These are phyloP conservation scores for Russula sp. DNA, from an alignment of 768 basidiomycete species.

Conservation along the genomic window DNA sequence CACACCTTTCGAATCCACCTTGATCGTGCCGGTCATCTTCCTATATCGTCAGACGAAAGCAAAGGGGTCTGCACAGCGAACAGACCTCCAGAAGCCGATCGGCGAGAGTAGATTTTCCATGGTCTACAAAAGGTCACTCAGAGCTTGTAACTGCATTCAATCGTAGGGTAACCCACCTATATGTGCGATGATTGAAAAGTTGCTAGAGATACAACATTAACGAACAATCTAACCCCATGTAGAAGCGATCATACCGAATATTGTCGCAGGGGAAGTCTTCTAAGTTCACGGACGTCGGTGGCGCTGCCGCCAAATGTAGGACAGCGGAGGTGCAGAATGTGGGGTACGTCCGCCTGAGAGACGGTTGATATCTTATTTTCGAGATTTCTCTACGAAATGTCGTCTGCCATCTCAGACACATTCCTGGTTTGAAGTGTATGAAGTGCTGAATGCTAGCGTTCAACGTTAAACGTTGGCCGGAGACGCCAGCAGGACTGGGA, in stretches of 20 bases:
- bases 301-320: neutral
- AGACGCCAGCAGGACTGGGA: too few species aligned
- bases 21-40: conserved; percentile 84
- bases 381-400: conserved; percentile 26
- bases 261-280: conserved; percentile 59
- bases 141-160: neutral
- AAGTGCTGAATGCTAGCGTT: neutral
- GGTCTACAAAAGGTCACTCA: conserved; percentile 42
- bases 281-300: conserved; percentile 34
- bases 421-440: conserved; percentile 11
- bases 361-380: conserved; percentile 1
- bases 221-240: neutral
- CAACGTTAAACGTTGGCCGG: neutral
- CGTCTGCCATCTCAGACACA: conserved; percentile 30
- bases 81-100: conserved; percentile 77
- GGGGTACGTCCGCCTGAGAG: neutral
- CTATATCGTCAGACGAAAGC: conserved; percentile 21
- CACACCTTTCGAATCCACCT: conserved; percentile 50
- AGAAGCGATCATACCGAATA: conserved; percentile 45
- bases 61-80: conserved; percentile 8
- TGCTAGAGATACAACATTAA: conserved; percentile 36
- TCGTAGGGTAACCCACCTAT: conserved; percentile 50
- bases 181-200: conserved; percentile 96
- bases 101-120: conserved; percentile 92
- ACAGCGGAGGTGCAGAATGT: conserved; percentile 11